Base-by-base conservation (phyloP, 2,329 filamentous ascomycete species). In the Volutella citrinella region DNA sequence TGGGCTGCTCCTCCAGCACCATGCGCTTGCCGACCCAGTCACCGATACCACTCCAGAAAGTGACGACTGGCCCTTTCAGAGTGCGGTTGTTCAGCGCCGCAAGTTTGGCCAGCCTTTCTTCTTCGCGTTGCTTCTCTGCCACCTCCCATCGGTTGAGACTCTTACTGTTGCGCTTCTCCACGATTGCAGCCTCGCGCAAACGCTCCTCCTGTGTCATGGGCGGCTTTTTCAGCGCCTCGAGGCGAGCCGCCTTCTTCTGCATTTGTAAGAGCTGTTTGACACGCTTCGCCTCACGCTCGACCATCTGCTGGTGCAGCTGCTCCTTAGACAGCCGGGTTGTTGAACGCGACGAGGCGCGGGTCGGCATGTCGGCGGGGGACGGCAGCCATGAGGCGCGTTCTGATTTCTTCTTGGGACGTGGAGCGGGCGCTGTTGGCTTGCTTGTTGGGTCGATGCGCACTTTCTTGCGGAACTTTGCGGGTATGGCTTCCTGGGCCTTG, bases 61-160 rank as follows among this genome's bases (percentile, higher is more conserved):
- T 87, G 25, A 96, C 82, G 10, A 96, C 87, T 0, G 93, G 88
- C 0, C 93, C 93, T 34, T 91, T 82, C 8, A 97, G 74, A 31
- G 85, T 87, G 30, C 90, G 80, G 57, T 89, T 87, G 52, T 95
- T 86, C 49, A 97, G 69, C 11, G 91, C 93, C 23, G 91, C 89
- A 29, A 97, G 70, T 63, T 85, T 91, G 24, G 82, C 84, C 45
- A 80, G 77, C 42, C 91, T 77, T 55, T 95, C 86, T 51, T 91
- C 87, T 47, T 90, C 85, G 38, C 91, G 80, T 57, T 84, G 81
- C 63, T 88, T 89, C 65, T 98, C 93, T 7, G 88, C 87, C 60
- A 88, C 84, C 60, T 97, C 90, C 90, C 91, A 97, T 36, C 87
- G 76, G 55, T 91, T 96, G 54, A 95, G 66, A 61, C 84, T 97